Conservation (phyloP, 108 stramenopile species). For the Fistulifera pelliculosa region DNA sequence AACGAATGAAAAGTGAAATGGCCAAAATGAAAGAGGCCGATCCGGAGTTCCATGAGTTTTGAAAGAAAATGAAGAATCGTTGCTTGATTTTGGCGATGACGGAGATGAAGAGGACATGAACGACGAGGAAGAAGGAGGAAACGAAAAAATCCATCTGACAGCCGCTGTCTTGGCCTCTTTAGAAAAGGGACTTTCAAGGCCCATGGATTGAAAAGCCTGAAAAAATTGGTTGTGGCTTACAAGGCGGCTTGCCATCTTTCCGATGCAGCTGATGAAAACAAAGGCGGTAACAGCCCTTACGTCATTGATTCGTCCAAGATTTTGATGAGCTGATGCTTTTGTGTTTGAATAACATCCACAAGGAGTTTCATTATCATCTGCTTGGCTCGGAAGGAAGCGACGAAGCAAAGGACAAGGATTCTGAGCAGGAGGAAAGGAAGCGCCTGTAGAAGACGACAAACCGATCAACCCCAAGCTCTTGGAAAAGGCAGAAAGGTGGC, state of each 20-base stretch:
- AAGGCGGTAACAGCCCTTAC: constrained; percentile 22
- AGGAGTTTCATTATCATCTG: constrained; percentile 68
- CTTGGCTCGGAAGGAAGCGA: constrained; percentile 16
- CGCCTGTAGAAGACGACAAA: constrained; percentile 41
- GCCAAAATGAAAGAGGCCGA: constrained; percentile 63
- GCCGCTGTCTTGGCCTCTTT: constrained; percentile 32
- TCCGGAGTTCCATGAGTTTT: constrained; percentile 88
- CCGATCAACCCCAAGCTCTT: constrained; percentile 69
- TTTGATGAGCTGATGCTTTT: constrained; percentile 74
- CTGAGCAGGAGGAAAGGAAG: too few species aligned
- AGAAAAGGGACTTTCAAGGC: constrained; percentile 56
- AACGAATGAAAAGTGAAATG: constrained; percentile 68
- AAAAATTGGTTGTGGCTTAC: constrained; percentile 62
- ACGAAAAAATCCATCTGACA: constrained; percentile 40
- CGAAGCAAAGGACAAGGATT: constrained; percentile 20
- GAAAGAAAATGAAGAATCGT: constrained; percentile 66
- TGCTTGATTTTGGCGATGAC: constrained; percentile 65
- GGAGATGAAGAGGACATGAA: constrained; percentile 40
- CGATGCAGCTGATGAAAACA: constrained; percentile 21
- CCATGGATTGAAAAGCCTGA: constrained; percentile 68
- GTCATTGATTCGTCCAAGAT: constrained; percentile 58
- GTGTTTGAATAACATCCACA: constrained; percentile 51
- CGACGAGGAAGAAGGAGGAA: constrained; percentile 26
- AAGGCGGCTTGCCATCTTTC: constrained; percentile 74
- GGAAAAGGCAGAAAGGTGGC: constrained; percentile 46